These are phyloP conservation scores for Coemansia sp. DNA, from an alignment of 192 early-diverging fungal species.

Conservation along the genomic window DNA sequence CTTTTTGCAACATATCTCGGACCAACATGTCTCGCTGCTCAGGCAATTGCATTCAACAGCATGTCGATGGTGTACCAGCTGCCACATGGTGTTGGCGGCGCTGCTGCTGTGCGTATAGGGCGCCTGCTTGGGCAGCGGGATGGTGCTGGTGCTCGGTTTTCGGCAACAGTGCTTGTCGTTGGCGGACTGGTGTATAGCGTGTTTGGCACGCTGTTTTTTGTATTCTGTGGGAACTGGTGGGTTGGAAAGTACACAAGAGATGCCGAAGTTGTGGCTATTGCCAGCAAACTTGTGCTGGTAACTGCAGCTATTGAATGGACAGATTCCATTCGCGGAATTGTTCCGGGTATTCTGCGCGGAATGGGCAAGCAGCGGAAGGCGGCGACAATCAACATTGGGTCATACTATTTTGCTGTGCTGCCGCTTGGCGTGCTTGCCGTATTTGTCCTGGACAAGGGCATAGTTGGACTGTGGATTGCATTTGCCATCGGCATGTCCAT, in stretches of 20 bases:
- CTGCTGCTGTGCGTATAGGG: slow-evolving; percentile 56
- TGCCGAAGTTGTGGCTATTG: slow-evolving; percentile 22
- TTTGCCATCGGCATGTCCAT: slow-evolving; percentile 39
- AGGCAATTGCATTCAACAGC: slow-evolving; percentile 59
- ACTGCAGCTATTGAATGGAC: slow-evolving; percentile 40
- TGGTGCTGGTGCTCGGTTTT: slow-evolving; percentile 50
- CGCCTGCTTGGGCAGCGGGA: slow-evolving; percentile 47
- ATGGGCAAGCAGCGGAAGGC: slow-evolving; percentile 54
- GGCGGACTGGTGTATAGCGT: slow-evolving; percentile 52
- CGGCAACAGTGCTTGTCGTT: slow-evolving; percentile 28
- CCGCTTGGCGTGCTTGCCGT: slow-evolving; percentile 46
- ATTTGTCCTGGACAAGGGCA: slow-evolving; percentile 23
- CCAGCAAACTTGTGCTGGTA: slow-evolving; percentile 24
- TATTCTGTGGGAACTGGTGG: slow-evolving; percentile 48
- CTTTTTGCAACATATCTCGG: slow-evolving; percentile 56
- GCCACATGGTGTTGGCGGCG: slow-evolving; percentile 55
- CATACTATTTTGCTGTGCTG: slow-evolving; percentile 54
- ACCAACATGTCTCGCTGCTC: slow-evolving; percentile 52
- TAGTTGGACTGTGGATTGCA: slow-evolving; percentile 38
- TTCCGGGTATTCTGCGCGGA: slow-evolving; percentile 58
- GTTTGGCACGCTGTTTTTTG: slow-evolving; percentile 50
- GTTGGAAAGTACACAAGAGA: slow-evolving; percentile 58
- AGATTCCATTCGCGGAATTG: slow-evolving; percentile 59
- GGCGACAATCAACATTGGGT: slow-evolving; percentile 50
- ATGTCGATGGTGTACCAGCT: slow-evolving; percentile 55